phyloP scores from a whole-genome alignment of 306 rosid species.

The Trifolium repens region DNA sequence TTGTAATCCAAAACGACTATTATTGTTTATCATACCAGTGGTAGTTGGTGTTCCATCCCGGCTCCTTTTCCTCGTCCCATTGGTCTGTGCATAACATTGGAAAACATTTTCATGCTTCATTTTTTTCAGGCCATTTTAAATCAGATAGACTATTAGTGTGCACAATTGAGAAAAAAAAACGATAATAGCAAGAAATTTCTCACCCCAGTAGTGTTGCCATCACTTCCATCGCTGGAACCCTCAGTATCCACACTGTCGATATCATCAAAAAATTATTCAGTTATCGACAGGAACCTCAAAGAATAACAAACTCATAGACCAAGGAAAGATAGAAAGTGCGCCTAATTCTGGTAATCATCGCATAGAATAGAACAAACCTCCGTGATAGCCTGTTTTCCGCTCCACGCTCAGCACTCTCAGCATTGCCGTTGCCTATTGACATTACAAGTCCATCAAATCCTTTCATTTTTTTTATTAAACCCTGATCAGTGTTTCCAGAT shows the following conservation, averaged over 20 bases:
- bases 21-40: slow-evolving; percentile 61
- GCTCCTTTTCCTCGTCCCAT: slow-evolving; percentile 79
- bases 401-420: slow-evolving; percentile 66
- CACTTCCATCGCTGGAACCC: slow-evolving; percentile 90
- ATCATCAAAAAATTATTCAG: slow-evolving; percentile 40
- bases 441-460: slow-evolving; percentile 92
- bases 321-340: slow-evolving; percentile 16
- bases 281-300: slow-evolving; percentile 35
- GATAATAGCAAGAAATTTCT: slow-evolving; percentile 41
- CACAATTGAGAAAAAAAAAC: not conserved
- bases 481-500: slow-evolving; percentile 76
- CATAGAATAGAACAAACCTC: slow-evolving; percentile 60
- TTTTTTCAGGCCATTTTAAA: slow-evolving; percentile 30
- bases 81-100: slow-evolving; percentile 62
- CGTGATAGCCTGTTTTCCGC: slow-evolving; percentile 64
- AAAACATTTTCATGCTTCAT: slow-evolving; percentile 31
- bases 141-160: slow-evolving; percentile 25
- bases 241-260: slow-evolving; percentile 71
- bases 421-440: slow-evolving; percentile 83
- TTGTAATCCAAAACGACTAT: slow-evolving; percentile 36
- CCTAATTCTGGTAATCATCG: slow-evolving; percentile 6
- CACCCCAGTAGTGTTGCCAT: slow-evolving; percentile 76
- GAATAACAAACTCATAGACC: slow-evolving; percentile 21
- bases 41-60: slow-evolving; percentile 68
- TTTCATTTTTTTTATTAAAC: slow-evolving; percentile 76